phyloP scores from a whole-genome alignment of 1,284 basidiomycete species.

The Fomitopsis schrenkii region DNA sequence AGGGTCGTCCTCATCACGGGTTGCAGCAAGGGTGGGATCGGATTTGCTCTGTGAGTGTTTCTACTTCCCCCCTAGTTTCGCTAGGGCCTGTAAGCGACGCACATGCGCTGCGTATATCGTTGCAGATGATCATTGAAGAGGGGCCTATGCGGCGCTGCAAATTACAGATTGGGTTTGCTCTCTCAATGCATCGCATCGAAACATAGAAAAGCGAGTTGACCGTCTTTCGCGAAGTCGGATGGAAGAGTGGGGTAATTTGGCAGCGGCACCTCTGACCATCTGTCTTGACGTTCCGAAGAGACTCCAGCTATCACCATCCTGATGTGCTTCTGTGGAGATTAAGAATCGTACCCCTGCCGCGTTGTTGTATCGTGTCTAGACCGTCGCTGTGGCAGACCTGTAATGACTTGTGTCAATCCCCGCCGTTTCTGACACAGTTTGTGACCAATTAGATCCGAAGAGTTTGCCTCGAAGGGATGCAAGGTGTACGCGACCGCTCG shows the following conservation, averaged over 20 bases:
- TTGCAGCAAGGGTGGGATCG: slow-evolving; percentile 68
- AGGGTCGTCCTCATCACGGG: slow-evolving; percentile 51
- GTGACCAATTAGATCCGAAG: slow-evolving; percentile 24
- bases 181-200: too few relatives aligned
- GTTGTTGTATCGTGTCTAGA: too few relatives aligned
- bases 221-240: background rate
- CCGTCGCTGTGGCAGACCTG: background rate
- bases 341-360: too few relatives aligned
- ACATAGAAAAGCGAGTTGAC: too few relatives aligned
- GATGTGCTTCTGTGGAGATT: background rate
- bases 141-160: too few relatives aligned
- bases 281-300: background rate
- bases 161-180: background rate
- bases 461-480: slow-evolving; percentile 29
- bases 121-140: too few relatives aligned
- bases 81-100: background rate
- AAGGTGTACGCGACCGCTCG: slow-evolving; percentile 38
- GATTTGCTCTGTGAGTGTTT: slow-evolving; percentile 51
- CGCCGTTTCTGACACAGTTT: background rate
- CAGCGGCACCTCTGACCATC: background rate
- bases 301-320: background rate
- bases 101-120: background rate
- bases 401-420: background rate
- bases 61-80: background rate
- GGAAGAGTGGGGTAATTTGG: background rate